Conservation (phyloP, 2,329 filamentous ascomycete genomes). For the Fusarium nisikadoi region DNA sequence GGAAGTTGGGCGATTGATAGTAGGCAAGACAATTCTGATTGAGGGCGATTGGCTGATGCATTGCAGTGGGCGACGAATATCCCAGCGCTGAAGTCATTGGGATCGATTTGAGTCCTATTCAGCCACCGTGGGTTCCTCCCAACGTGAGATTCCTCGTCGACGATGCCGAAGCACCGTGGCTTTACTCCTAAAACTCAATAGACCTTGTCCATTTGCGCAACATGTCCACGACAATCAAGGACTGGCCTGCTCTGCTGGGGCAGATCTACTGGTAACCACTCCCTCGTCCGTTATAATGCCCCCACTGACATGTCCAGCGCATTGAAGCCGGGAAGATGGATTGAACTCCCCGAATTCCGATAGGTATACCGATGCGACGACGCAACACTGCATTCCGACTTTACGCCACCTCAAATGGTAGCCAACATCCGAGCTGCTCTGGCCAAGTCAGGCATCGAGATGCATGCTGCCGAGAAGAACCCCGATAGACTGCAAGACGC, state of each 20-base stretch:
- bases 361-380: constrained; percentile 47
- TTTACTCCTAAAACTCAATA: constrained; percentile 34
- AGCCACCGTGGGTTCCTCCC: constrained; percentile 53
- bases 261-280: constrained; percentile 36
- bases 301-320: constrained; percentile 11
- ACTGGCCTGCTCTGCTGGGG: constrained; percentile 35
- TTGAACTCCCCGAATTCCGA: constrained; percentile 54
- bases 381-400: constrained; percentile 39
- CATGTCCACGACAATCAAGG: constrained; percentile 50
- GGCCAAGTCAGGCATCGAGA: constrained; percentile 46
- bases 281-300: background rate
- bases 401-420: constrained; percentile 46
- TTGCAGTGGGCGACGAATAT: constrained; percentile 51
- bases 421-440: constrained; percentile 45
- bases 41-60: background rate
- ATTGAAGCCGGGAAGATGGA: constrained; percentile 58
- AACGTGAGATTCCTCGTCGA: constrained; percentile 54
- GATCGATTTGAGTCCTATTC: constrained; percentile 54
- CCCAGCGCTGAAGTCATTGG: constrained; percentile 53
- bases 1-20: constrained; percentile 59
- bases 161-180: constrained; percentile 49
- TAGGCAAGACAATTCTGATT: background rate
- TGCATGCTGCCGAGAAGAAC: constrained; percentile 46
- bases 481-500: constrained; percentile 45
- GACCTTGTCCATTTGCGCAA: constrained; percentile 48